Evolutionary conservation across 257 asterid genomes (phyloP).

Genomic region (Fraxinus cuspidata): DNA sequence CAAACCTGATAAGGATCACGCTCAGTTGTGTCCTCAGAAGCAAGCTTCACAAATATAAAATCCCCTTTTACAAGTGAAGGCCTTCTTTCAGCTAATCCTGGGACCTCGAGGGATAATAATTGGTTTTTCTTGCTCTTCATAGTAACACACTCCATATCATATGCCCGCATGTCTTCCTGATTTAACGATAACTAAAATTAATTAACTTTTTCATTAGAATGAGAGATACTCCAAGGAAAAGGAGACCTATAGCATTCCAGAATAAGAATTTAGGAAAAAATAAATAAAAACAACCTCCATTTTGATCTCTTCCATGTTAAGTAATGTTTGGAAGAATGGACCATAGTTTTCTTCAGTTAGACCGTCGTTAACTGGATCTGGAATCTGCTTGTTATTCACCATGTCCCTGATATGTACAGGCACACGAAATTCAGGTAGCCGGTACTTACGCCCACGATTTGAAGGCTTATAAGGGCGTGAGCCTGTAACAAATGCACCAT

Average conservation of each 20-base stretch:
- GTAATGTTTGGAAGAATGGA: conserved; percentile 56
- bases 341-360: conserved; percentile 49
- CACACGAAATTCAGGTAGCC: conserved; percentile 50
- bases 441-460: conserved; percentile 31
- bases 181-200: conserved; percentile 20
- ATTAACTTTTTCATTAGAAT: conserved; percentile 12
- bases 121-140: conserved; percentile 50
- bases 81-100: conserved; percentile 96
- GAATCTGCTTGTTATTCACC: conserved; percentile 52
- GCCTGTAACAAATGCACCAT: conserved; percentile 49
- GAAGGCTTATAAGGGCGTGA: conserved; percentile 61
- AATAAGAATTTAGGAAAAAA: not conserved
- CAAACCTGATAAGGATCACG: conserved; percentile 55
- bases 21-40: conserved; percentile 36
- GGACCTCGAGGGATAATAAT: conserved; percentile 79
- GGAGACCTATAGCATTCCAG: not conserved
- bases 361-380: conserved; percentile 59
- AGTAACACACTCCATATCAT: conserved; percentile 69
- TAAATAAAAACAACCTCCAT: conserved; percentile 62
- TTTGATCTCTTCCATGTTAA: conserved; percentile 89
- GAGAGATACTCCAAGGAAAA: conserved; percentile 2
- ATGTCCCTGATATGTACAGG: conserved; percentile 55
- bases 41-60: conserved; percentile 54
- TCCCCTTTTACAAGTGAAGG: conserved; percentile 92
- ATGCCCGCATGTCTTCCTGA: conserved; percentile 83